Percentiles rank a stretch among this genome's conserved stretches.
These are phyloP conservation scores for Paecilomyces sp. DNA, from an alignment of 2,329 filamentous ascomycete genomes.

Conservation along the genomic window DNA sequence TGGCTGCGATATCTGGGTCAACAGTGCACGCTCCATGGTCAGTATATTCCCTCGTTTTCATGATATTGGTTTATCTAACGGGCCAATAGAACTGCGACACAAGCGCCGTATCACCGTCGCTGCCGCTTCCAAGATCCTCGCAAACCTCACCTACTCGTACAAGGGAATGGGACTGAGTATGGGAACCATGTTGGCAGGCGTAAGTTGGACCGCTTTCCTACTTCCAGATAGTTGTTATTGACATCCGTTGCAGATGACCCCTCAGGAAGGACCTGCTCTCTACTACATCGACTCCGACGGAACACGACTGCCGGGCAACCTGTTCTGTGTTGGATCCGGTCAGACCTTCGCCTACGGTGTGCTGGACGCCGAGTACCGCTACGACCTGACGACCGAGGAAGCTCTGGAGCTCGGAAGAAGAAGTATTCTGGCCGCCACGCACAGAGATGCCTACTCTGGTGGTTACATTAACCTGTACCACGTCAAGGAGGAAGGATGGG, in stretches of 20 bases:
- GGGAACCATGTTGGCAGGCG: conserved; percentile 99
- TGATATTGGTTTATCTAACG: conserved; percentile 2
- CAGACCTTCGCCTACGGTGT: conserved; percentile 99
- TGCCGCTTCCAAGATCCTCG: conserved; percentile 94
- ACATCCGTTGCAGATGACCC: conserved; percentile 31
- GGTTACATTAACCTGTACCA: conserved; percentile 99
- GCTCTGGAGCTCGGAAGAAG: conserved; percentile 84
- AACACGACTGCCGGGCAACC: conserved; percentile 82
- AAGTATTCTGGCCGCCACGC: conserved; percentile 91
- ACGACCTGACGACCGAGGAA: conserved; percentile 79
- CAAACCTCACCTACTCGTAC: conserved; percentile 97
- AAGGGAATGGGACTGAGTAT: conserved; percentile 98
- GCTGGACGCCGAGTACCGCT: conserved; percentile 88
- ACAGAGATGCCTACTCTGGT: conserved; percentile 97
- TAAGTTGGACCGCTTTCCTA: conserved; percentile 71
- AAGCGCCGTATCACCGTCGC: conserved; percentile 98
- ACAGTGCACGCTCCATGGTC: conserved; percentile 91
- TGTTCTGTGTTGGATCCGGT: conserved; percentile 96
- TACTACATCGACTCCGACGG: conserved; percentile 99
- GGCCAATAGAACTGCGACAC: conserved; percentile 70
- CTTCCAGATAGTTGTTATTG: too few species aligned
- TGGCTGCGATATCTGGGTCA: conserved; percentile 98
- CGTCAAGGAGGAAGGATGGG: conserved; percentile 98
- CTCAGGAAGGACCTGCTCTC: conserved; percentile 89
- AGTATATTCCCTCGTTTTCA: conserved; percentile 3